Evolutionary conservation across 1,139 yeast species (phyloP), one percentile per base, ranked within the genome.

Genomic region (Torulaspora globosa): DNA sequence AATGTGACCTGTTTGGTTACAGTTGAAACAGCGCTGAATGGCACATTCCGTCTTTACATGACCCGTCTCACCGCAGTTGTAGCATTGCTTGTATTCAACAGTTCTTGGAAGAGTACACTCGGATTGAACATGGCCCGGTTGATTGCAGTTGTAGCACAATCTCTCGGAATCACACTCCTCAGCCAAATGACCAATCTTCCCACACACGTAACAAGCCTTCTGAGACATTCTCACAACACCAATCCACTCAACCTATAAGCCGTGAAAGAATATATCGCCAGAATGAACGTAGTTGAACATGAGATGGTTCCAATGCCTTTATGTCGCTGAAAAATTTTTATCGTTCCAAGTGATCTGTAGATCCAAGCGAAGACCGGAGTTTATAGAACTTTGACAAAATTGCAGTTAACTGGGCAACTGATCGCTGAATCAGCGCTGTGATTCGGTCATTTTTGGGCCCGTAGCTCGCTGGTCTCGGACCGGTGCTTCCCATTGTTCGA

Each of bases 81-180:
- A 88, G 70, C 96, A 88, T 71, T 87, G 95, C 70, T 87, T 87
- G 66, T 80, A 78, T 56, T 80, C 80, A 58, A 86, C 78, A 67
- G 87, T 85, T 70, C 83, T 86, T 66, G 95, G 95, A 65, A 82
- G 81, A 39, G 94, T 84, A 70, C 96, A 88, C 56, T 84, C 94
- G 58, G 79, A 77, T 50, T 94, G 85, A 70, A 87, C 89, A 70
- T 88, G 96, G 54, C 95, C 95, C 51, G 95, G 84, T 69, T 82
- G 77, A 66, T 84, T 86, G 71, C 96, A 88, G 80, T 88, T 88
- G 83, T 87, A 88, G 72, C 96, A 88, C 65, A 88, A 75, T 72
- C 92, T 82, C 51, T 82, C 76, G 69, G 85, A 87, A 58, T 80
- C 79, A 71, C 96, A 88, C 66, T 78, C 82, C 66, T 84, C 95